These are phyloP conservation scores for Nemania sp. DNA, from an alignment of 2,329 filamentous ascomycete species.

Conservation along the genomic window DNA sequence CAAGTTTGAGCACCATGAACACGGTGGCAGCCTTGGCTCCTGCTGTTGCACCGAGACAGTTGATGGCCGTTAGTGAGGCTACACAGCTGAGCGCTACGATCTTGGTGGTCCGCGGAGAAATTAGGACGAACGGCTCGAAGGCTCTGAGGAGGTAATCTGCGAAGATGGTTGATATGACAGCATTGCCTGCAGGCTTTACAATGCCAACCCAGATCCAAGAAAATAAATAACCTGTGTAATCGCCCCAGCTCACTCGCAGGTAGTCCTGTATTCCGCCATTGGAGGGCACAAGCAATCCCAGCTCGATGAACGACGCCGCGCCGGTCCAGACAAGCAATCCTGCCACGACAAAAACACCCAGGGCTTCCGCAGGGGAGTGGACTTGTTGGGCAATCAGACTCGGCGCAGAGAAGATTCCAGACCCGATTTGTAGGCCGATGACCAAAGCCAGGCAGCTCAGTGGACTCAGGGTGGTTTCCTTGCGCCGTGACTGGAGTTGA, in stretches of 20 bases:
- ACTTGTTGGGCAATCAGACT: constrained; percentile 49
- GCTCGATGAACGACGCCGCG: constrained; percentile 52
- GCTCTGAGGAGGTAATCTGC: constrained; percentile 46
- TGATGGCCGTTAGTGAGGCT: constrained; percentile 46
- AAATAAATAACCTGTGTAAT: constrained; percentile 49
- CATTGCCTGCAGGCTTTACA: constrained; percentile 50
- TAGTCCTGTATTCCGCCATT: constrained; percentile 51
- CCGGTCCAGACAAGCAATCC: constrained; percentile 54
- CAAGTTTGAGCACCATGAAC: constrained; percentile 45
- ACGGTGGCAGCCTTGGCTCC: constrained; percentile 47
- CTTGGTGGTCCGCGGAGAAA: constrained; percentile 41
- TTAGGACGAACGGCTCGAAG: constrained; percentile 35
- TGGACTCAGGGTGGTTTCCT: constrained; percentile 27
- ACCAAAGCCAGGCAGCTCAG: constrained; percentile 47
- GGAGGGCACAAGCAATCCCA: constrained; percentile 49
- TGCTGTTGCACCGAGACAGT: constrained; percentile 48
- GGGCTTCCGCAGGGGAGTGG: constrained; percentile 46
- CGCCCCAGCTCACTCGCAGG: constrained; percentile 45
- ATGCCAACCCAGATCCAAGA: constrained; percentile 51
- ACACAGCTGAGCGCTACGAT: constrained; percentile 45
- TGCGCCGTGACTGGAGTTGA: constrained; percentile 8
- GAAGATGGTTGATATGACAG: constrained; percentile 50
- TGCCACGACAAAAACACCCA: constrained; percentile 49
- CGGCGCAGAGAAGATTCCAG: constrained; percentile 53
- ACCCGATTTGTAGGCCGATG: constrained; percentile 53